These are phyloP conservation scores for Parastagonospora nodorum DNA, from an alignment of 2,329 filamentous ascomycete species.

Conservation along the genomic window DNA sequence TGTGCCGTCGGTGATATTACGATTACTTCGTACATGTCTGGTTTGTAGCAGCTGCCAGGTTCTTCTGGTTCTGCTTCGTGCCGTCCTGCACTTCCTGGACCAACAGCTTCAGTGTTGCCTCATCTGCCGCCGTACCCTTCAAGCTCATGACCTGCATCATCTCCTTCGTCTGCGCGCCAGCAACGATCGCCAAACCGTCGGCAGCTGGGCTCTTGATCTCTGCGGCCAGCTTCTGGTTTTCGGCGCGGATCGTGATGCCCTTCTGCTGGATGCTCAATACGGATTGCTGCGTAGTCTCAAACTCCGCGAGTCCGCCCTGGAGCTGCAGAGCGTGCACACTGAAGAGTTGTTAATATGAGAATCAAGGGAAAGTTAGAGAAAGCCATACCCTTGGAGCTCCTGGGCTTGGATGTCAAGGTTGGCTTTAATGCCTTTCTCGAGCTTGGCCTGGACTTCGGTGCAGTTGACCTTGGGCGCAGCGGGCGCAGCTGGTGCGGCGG, in stretches of 20 bases:
- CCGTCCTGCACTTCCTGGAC: conserved; percentile 20
- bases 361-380: too few relatives aligned
- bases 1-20: too few relatives aligned
- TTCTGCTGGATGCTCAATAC: conserved; percentile 18
- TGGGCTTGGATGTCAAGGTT: conserved; percentile 28
- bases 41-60: conserved; percentile 10
- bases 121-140: conserved; percentile 7
- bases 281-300: conserved; percentile 7
- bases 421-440: conserved; percentile 21
- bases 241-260: conserved; percentile 22
- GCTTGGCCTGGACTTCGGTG: conserved; percentile 1
- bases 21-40: neutral
- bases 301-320: neutral
- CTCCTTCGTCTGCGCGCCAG: conserved; percentile 20
- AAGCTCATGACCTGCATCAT: conserved; percentile 17
- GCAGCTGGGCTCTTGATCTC: conserved; percentile 19
- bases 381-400: conserved; percentile 21
- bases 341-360: neutral
- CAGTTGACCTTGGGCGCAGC: neutral
- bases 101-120: conserved; percentile 12
- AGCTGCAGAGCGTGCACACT: conserved; percentile 14
- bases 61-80: conserved; percentile 23
- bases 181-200: conserved; percentile 18
- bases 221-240: conserved; percentile 24
- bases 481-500: conserved; percentile 1